Conservation (phyloP, 805 yeast species). For the Kodamaea sagamina region DNA sequence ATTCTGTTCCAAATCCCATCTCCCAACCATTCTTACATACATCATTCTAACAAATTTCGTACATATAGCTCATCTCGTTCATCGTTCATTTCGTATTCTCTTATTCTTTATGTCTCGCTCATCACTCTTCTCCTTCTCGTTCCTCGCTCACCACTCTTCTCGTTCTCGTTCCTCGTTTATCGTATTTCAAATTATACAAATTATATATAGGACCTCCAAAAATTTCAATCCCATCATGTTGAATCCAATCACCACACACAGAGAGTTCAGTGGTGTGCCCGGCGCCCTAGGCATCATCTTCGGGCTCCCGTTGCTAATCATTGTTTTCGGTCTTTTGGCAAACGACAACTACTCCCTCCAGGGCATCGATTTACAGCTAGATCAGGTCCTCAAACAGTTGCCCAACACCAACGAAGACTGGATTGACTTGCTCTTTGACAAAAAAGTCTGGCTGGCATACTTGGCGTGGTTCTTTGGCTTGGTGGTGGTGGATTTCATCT, state of each 20-base stretch:
- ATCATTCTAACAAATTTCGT: too few species aligned
- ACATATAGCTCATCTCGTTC: not conserved
- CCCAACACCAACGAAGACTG: slow-evolving; percentile 28
- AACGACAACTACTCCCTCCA: slow-evolving; percentile 58
- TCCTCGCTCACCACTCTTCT: not conserved
- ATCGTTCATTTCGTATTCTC: too few species aligned
- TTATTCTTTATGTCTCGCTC: too few species aligned
- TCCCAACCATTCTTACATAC: too few species aligned
- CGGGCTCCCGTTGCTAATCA: slow-evolving; percentile 66
- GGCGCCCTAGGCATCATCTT: slow-evolving; percentile 72
- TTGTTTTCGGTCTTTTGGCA: slow-evolving; percentile 58
- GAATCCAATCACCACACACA: slow-evolving; percentile 71
- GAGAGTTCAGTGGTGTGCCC: slow-evolving; percentile 75
- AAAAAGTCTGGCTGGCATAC: slow-evolving; percentile 62
- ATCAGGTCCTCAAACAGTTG: slow-evolving; percentile 37
- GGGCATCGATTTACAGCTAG: slow-evolving; percentile 49
- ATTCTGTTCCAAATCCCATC: too few species aligned
- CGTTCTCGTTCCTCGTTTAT: slow-evolving; percentile 1
- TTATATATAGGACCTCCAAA: not conserved
- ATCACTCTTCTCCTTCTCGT: not conserved
- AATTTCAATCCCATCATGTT: slow-evolving; percentile 22
- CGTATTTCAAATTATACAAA: too few species aligned
- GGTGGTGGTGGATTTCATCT: slow-evolving; percentile 62
- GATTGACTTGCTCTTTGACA: slow-evolving; percentile 40
- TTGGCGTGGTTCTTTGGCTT: slow-evolving; percentile 70